Evolutionary conservation across 495 filamentous ascomycete species (phyloP).

Genomic region (Podospora pseudoanserina): DNA sequence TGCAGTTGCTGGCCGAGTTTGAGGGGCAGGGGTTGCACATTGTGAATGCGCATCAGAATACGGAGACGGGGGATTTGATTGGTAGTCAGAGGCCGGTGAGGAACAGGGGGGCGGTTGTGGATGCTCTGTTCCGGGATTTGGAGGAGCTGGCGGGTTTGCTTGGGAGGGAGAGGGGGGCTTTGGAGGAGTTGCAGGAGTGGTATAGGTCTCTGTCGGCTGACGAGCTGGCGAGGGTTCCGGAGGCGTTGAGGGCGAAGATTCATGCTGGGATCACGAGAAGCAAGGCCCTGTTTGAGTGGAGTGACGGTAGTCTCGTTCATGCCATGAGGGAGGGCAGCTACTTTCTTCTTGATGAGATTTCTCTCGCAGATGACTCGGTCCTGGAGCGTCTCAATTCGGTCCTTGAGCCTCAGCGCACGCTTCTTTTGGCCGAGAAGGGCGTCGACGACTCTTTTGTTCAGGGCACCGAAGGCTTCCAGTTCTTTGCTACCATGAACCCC

Average conservation of each 20-base stretch:
- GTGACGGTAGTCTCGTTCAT: conserved; percentile 88
- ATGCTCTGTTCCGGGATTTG: conserved; percentile 62
- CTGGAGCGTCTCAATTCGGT: conserved; percentile 96
- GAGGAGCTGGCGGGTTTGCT: conserved; percentile 41
- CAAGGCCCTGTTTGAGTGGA: conserved; percentile 93
- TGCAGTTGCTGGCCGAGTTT: conserved; percentile 83
- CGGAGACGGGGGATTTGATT: conserved; percentile 95
- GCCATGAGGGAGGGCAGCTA: conserved; percentile 87
- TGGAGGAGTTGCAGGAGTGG: conserved; percentile 39
- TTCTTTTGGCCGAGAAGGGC: conserved; percentile 92
- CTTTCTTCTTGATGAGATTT: conserved; percentile 97
- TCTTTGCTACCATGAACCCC: conserved; percentile 98
- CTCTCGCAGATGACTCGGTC: conserved; percentile 95
- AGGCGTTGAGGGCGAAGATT: conserved; percentile 54
- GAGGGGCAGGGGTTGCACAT: conserved; percentile 72
- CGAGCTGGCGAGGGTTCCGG: conserved; percentile 39
- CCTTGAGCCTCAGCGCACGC: conserved; percentile 80
- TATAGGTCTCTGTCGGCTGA: conserved; percentile 35
- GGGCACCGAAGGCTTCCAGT: conserved; percentile 83
- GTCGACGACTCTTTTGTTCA: conserved; percentile 71
- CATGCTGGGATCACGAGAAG: conserved; percentile 55
- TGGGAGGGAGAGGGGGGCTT: conserved; percentile 23
- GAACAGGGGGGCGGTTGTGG: conserved; percentile 69
- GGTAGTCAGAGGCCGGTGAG: conserved; percentile 90
- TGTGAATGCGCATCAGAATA: conserved; percentile 95